A percentile compares a stretch with the other conserved stretches of the same genome.
Evolutionary conservation across 139 green algal genomes (phyloP).

Genomic region (Chlamydomonas sphaeroides): DNA sequence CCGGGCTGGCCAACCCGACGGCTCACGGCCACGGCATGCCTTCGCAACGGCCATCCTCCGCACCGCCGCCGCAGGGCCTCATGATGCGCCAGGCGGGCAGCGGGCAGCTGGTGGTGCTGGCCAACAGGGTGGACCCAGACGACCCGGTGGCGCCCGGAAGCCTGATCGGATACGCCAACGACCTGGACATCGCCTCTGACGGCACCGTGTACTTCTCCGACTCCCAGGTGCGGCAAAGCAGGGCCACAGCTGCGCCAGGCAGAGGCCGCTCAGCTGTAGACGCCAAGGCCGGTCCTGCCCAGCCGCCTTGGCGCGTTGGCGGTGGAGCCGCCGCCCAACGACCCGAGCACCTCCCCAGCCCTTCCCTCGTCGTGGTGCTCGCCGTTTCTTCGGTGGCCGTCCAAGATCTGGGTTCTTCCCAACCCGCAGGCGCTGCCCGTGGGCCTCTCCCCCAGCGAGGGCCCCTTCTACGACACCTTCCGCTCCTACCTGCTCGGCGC

Average conservation of each 20-base stretch:
- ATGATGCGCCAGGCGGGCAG: constrained; percentile 32
- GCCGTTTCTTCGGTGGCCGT: too few species aligned
- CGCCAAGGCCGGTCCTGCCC: too few species aligned
- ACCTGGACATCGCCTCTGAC: constrained; percentile 70
- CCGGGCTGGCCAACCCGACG: too few species aligned
- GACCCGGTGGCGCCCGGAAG: constrained; percentile 28
- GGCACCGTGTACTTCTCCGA: constrained; percentile 77
- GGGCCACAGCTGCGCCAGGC: too few species aligned
- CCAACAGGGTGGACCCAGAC: constrained; percentile 38
- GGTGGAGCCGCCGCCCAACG: too few species aligned
- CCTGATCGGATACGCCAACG: constrained; percentile 69
- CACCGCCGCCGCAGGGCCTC: constrained; percentile 44
- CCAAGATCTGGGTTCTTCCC: too few species aligned
- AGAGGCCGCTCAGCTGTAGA: too few species aligned
- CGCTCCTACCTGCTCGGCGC: too few species aligned
- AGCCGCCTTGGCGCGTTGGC: too few species aligned
- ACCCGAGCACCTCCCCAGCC: not conserved
- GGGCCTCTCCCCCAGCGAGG: not conserved
- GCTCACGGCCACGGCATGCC: not conserved
- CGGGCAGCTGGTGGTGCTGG: constrained; percentile 4
- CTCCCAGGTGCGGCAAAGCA: constrained; percentile 43
- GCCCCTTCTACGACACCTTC: constrained; percentile 63
- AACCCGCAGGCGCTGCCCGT: constrained; percentile 23
- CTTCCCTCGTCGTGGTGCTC: too few species aligned
- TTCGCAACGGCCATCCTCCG: not conserved